Conservation (phyloP, 2,329 filamentous ascomycete genomes). For the Hypoxylon sp. region DNA sequence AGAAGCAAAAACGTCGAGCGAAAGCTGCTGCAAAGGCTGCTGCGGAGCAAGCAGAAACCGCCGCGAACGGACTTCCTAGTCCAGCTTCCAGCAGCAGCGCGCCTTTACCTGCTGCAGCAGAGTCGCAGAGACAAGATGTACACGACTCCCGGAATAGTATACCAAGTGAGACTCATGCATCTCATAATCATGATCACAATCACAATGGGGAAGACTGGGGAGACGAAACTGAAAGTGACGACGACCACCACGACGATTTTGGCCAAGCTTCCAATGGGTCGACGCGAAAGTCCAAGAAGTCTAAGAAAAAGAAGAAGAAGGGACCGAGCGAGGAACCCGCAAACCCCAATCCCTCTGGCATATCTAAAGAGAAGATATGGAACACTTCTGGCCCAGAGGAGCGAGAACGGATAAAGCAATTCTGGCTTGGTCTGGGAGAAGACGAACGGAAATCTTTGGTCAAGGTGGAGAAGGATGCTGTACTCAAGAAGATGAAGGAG, state of each 20-base stretch:
- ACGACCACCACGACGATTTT: slow-evolving; percentile 64
- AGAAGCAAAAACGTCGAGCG: slow-evolving; percentile 93
- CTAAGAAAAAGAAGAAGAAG: slow-evolving; percentile 77
- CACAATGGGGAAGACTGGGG: slow-evolving; percentile 66
- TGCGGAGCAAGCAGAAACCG: slow-evolving; percentile 62
- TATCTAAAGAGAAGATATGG: slow-evolving; percentile 92
- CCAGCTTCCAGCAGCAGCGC: slow-evolving; percentile 54
- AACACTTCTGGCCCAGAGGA: slow-evolving; percentile 96
- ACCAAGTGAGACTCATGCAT: slow-evolving; percentile 21
- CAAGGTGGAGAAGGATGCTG: slow-evolving; percentile 98
- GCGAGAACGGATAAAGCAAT: slow-evolving; percentile 96
- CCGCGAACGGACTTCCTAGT: slow-evolving; percentile 60
- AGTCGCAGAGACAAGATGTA: slow-evolving; percentile 42
- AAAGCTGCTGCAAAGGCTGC: slow-evolving; percentile 83
- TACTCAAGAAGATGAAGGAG: slow-evolving; percentile 99
- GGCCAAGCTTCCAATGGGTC: slow-evolving; percentile 57
- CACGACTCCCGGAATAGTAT: slow-evolving; percentile 33
- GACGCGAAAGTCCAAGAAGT: slow-evolving; percentile 68
- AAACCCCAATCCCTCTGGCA: slow-evolving; percentile 56
- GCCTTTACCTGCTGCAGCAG: slow-evolving; percentile 40
- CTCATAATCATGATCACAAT: slow-evolving; percentile 55
- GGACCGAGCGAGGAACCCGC: slow-evolving; percentile 46
- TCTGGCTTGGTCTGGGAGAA: slow-evolving; percentile 95
- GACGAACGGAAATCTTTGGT: slow-evolving; percentile 95
- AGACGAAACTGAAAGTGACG: slow-evolving; percentile 70